Evolutionary conservation across 495 filamentous ascomycete genomes (phyloP), one percentile per base, ranked within the genome.

Genomic region (Xylaria palmicola): DNA sequence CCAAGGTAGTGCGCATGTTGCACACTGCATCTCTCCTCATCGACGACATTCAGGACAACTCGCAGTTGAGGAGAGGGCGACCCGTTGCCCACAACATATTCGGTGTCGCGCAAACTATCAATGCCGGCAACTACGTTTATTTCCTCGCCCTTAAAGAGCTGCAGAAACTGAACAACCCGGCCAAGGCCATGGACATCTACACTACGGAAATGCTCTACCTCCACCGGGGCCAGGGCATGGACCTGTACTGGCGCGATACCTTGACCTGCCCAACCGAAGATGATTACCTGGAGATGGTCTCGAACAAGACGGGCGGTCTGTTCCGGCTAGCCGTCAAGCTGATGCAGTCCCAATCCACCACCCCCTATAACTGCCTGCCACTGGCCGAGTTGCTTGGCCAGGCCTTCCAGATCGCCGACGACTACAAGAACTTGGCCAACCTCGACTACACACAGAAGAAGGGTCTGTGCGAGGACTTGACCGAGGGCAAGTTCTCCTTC

Each of bases 401-500:
- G 22, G 86, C 91, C 65, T 95, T 91, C 74, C 90, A 93, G 69
- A 92, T 94, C 70, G 87, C 89, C 57, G 92, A 96, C 73, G 92
- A 96, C 74, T 93, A 93, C 72, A 82, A 89, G 68, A 96, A 96
- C 66, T 82, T 96, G 24, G 87, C 76, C 56, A 83, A 79, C 51
- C 71, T 68, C 50, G 80, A 85, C 62, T 96, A 96, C 76, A 86
- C 87, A 49, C 77, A 85, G 45, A 92, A 93, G 67, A 98, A 98
- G 79, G 93, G 93, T 56, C 85, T 96, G 60, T 94, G 90, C 74
- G 93, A 98, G 79, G 93, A 98, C 71, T 75, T 98, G 61, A 96
- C 92, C 1, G 93, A 98, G 77, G 93, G 93, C 39, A 98, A 98
- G 82, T 98, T 97, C 77, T 92, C 88, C 29, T 97, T 93, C 72